phyloP scores from a whole-genome alignment of 148 eudicot genomes.

The Hydrangea macrophylla region DNA sequence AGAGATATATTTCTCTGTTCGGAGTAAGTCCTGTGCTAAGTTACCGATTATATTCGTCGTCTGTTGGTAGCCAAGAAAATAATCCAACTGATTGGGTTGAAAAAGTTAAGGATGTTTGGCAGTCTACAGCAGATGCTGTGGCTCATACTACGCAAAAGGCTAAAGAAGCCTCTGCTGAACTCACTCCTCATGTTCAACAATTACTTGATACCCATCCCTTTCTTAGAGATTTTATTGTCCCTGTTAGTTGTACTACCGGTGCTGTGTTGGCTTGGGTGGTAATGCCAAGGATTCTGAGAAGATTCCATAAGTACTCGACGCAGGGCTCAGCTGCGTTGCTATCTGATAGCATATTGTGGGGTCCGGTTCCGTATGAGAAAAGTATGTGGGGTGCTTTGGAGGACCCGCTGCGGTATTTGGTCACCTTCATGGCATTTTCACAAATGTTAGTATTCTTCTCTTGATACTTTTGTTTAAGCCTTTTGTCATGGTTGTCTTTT shows the following conservation, averaged over 20 bases:
- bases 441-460: slow-evolving; percentile 57
- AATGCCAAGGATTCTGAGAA: slow-evolving; percentile 74
- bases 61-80: slow-evolving; percentile 38
- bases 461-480: not conserved
- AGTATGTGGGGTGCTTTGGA: slow-evolving; percentile 93
- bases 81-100: slow-evolving; percentile 53
- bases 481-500: not conserved
- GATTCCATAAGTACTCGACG: slow-evolving; percentile 62
- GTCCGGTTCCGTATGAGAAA: slow-evolving; percentile 79
- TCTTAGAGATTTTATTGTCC: slow-evolving; percentile 75
- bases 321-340: slow-evolving; percentile 68
- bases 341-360: slow-evolving; percentile 47
- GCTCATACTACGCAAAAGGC: slow-evolving; percentile 51
- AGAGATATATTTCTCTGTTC: slow-evolving; percentile 26
- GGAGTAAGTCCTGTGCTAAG: slow-evolving; percentile 32
- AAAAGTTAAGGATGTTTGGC: slow-evolving; percentile 58
- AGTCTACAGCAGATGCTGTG: slow-evolving; percentile 50
- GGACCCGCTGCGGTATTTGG: slow-evolving; percentile 66
- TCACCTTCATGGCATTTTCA: slow-evolving; percentile 78
- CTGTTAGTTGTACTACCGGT: slow-evolving; percentile 64
- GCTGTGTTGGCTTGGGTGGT: slow-evolving; percentile 76
- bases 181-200: slow-evolving; percentile 58
- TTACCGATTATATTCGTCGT: slow-evolving; percentile 45
- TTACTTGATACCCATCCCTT: slow-evolving; percentile 75
- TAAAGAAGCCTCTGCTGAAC: slow-evolving; percentile 55